Evolutionary conservation across 139 green algal species (phyloP).

Genomic region (Chlamydomonas urium): DNA sequence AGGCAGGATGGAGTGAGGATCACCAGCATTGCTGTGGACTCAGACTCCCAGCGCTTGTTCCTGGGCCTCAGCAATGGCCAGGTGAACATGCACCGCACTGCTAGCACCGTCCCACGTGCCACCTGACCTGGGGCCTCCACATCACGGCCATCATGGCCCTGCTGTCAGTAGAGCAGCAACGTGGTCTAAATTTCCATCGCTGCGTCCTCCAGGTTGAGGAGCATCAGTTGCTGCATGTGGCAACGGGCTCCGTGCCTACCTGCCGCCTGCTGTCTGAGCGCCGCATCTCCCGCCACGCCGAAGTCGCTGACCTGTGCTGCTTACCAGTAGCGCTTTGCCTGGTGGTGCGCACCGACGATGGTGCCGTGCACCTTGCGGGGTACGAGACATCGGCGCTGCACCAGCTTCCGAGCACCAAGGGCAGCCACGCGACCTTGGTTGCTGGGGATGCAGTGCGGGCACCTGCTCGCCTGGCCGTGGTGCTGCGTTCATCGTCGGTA

Average conservation of each 20-base stretch:
- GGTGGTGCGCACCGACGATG: conserved; percentile 24
- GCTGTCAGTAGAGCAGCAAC: no score
- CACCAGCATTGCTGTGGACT: conserved; percentile 35
- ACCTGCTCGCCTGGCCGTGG: conserved; percentile 27
- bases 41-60: conserved; percentile 17
- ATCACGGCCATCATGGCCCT: no score
- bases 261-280: conserved; percentile 21
- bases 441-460: not conserved
- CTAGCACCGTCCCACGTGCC: no score
- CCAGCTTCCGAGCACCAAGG: conserved; percentile 23
- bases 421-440: conserved; percentile 24
- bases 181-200: no score
- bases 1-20: conserved; percentile 33
- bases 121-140: no score
- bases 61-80: conserved; percentile 27
- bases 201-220: conserved; percentile 37
- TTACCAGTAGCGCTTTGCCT: conserved; percentile 20
- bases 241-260: not conserved
- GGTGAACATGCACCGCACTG: no score
- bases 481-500: not conserved
- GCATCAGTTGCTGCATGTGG: conserved; percentile 18
- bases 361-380: conserved; percentile 27
- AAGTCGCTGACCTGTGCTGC: conserved; percentile 13
- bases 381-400: conserved; percentile 25
- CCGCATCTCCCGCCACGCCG: conserved; percentile 20